Conservation (phyloP, 2,329 filamentous ascomycete genomes). For the Fusarium sp. region DNA sequence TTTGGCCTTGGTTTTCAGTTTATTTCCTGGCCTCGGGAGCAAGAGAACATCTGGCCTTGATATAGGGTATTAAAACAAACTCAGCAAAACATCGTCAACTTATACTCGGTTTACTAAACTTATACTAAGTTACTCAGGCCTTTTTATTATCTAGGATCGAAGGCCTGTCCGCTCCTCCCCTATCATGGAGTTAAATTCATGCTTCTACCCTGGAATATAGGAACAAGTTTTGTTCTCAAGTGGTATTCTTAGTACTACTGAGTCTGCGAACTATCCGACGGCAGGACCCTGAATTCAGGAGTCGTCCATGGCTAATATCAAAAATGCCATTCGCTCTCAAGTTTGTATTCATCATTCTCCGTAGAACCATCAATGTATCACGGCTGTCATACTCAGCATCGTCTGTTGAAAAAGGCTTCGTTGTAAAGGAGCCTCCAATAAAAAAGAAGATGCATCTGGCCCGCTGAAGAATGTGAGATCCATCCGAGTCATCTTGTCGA, state of each 20-base stretch:
- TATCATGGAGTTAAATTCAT: background rate
- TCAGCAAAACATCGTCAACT: background rate
- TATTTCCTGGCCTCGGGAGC: no score
- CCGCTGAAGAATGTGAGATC: background rate
- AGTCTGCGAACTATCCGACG: background rate
- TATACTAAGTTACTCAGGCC: background rate
- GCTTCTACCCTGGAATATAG: background rate
- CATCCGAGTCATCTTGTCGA: background rate
- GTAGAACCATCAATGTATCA: background rate
- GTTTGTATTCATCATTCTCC: no score
- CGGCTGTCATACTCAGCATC: fast-evolving
- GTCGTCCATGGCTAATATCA: background rate
- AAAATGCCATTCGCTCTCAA: background rate
- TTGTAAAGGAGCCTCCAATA: background rate
- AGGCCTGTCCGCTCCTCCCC: fast-evolving
- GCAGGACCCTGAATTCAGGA: background rate
- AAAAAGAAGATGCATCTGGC: background rate
- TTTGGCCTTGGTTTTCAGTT: background rate
- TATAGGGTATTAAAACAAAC: background rate
- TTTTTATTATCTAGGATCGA: fast-evolving
- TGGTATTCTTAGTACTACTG: background rate
- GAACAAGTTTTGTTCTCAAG: background rate
- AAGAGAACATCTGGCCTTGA: background rate
- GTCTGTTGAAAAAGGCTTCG: fast-evolving
- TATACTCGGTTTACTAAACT: background rate